Base-by-base conservation (phyloP, 495 filamentous ascomycete species). In the Penicillium alfredii region DNA sequence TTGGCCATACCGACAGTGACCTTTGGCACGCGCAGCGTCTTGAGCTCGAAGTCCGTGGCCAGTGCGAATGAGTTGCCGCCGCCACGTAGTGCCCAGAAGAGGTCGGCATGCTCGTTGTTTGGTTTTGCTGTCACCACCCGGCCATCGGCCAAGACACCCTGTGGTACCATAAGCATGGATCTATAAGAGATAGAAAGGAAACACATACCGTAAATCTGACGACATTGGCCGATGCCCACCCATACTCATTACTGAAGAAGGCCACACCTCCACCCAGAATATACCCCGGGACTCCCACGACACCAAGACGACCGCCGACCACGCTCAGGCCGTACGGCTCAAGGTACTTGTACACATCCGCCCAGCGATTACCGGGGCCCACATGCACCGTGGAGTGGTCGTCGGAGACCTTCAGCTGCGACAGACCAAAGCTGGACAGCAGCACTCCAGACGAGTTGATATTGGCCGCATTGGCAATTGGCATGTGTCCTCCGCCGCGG, bases 201-300 rank as follows among this genome's bases (percentile, higher is more conserved):
- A n/a, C 8, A 9, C 38, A 32, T 19, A 47, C 42, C 47, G 77
- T 56, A 40, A 65, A 77, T 16, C 56, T 61, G 7, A 53, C 35
- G 1, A 73, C 70, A 8, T 62, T 68, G 48, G 80, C 68, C 18
- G 63, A 73, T 3, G 68, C 61, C 59, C 58, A 75, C 12, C 77
- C 78, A 23, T 68, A 56, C 20, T 58, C 51, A 4, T 64, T 58
- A 6, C 55, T 60, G 34, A 68, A 69, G 28, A 57, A 69, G 4
- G 53, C 57, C 9, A 61, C 49, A 2, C 63, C 59, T 19, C 56
- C 63, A 31, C 49, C 60, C 12, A 46, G 36, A 33, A 64, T 55
- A 10, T 80, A 55, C 6, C 80, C 80, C n/a, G 69, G 68, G 1
- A 80, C 72, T 19, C 80, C 80, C 30, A 82, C 68, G 4, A 60